Evolutionary conservation across 345 rosid genomes (phyloP).

Genomic region (Turritis glabra): DNA sequence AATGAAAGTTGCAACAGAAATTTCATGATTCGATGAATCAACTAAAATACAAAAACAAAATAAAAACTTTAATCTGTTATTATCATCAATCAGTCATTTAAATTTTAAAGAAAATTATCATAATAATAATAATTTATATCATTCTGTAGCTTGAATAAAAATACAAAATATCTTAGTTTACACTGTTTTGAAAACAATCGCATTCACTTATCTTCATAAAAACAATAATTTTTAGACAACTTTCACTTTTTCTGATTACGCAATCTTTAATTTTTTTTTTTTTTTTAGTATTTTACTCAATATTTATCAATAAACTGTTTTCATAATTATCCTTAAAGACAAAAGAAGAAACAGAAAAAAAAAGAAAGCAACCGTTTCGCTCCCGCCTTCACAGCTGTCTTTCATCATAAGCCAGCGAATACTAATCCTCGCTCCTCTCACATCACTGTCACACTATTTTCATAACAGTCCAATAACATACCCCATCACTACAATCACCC

Average conservation of each 20-base stretch:
- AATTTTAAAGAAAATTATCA: not conserved
- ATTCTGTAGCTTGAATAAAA: no score
- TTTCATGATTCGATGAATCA: not conserved
- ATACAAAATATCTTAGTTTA: not conserved
- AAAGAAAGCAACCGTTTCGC: constrained; percentile 28
- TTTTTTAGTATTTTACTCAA: not conserved
- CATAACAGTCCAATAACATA: constrained; percentile 26
- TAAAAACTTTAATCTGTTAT: not conserved
- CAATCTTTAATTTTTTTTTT: not conserved
- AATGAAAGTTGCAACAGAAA: not conserved
- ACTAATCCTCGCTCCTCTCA: not conserved
- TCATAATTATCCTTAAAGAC: constrained; percentile 28
- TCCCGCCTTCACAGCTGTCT: constrained; percentile 41
- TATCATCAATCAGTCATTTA: not conserved
- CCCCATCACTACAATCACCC: not conserved
- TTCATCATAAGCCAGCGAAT: constrained; percentile 34
- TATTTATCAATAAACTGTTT: not conserved
- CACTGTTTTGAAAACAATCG: not conserved
- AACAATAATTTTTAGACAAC: not conserved
- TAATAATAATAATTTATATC: no score
- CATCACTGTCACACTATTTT: constrained; percentile 16
- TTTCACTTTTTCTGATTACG: constrained; percentile 11
- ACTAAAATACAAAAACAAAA: not conserved
- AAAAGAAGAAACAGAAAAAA: constrained; percentile 13
- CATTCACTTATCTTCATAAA: not conserved